phyloP scores from a whole-genome alignment of 2,329 filamentous ascomycete genomes.

The Fusarium neocosmosporiellum region DNA sequence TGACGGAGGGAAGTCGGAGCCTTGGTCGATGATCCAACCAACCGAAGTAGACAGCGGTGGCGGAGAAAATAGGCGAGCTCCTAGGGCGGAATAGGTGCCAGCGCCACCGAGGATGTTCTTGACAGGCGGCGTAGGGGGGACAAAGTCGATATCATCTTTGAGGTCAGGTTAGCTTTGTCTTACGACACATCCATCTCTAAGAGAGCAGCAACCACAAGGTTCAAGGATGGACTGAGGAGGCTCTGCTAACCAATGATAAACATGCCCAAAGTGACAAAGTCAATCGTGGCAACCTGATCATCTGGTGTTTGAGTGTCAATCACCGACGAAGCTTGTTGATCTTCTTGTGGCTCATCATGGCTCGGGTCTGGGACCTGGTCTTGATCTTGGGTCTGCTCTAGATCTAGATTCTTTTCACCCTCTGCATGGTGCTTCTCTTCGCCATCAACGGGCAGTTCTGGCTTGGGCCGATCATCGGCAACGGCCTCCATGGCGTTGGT shows the following conservation, averaged over 20 bases:
- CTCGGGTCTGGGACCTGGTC: conserved; percentile 9
- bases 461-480: conserved; percentile 8
- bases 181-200: neutral
- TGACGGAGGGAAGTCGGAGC: conserved; percentile 82
- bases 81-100: conserved; percentile 86
- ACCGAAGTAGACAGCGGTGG: conserved; percentile 72
- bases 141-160: conserved; percentile 90
- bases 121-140: conserved; percentile 74
- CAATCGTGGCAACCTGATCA: conserved; percentile 50
- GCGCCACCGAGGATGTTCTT: conserved; percentile 88
- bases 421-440: neutral
- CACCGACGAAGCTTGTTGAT: conserved; percentile 1
- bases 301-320: conserved; percentile 1
- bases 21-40: conserved; percentile 92
- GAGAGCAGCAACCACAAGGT: neutral
- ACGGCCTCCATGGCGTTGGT: conserved; percentile 20
- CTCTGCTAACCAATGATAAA: conserved; percentile 73
- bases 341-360: conserved; percentile 6
- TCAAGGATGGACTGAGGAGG: neutral
- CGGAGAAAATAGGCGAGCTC: conserved; percentile 88
- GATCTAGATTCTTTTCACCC: neutral
- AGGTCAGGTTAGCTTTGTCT: conserved; percentile 18
- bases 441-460: conserved; percentile 12
- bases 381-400: conserved; percentile 18
- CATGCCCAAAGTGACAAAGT: conserved; percentile 79